Evolutionary conservation across 192 early-diverging fungal species (phyloP).

Genomic region (Borealophlyctis nickersoniae): DNA sequence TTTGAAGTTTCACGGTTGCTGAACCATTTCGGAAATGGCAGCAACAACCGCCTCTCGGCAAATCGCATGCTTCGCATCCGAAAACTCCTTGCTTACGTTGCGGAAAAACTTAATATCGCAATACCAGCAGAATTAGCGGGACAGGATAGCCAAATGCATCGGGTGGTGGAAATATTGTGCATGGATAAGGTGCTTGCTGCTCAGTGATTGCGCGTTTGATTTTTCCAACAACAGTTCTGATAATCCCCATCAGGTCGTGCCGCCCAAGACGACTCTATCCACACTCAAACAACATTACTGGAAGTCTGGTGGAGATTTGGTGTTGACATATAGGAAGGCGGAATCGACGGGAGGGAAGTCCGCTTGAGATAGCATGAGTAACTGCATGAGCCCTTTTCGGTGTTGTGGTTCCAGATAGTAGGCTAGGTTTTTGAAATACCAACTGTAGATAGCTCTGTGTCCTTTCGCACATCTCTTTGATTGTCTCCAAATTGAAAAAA

Average conservation of each 20-base stretch:
- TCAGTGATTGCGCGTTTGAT: neutral
- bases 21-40: constrained; percentile 6
- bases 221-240: neutral
- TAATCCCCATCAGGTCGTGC: neutral
- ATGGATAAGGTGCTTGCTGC: neutral
- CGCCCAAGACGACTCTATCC: neutral
- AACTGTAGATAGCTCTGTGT: too few relatives aligned
- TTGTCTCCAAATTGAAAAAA: too few relatives aligned
- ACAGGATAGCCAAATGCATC: neutral
- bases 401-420: too few relatives aligned
- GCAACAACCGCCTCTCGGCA: constrained; percentile 71
- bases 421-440: too few relatives aligned
- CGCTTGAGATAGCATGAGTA: neutral
- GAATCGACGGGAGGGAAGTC: neutral
- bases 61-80: constrained; percentile 84
- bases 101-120: constrained; percentile 49
- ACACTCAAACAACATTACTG: neutral
- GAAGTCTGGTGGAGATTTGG: neutral
- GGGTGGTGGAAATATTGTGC: constrained; percentile 11
- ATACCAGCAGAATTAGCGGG: constrained; percentile 1
- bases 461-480: too few relatives aligned
- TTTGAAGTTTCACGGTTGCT: too few relatives aligned
- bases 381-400: too few relatives aligned
- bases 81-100: constrained; percentile 81
- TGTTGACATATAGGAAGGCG: neutral